phyloP scores from a whole-genome alignment of 2,329 filamentous ascomycete genomes.

The Dactylellina sp. region DNA sequence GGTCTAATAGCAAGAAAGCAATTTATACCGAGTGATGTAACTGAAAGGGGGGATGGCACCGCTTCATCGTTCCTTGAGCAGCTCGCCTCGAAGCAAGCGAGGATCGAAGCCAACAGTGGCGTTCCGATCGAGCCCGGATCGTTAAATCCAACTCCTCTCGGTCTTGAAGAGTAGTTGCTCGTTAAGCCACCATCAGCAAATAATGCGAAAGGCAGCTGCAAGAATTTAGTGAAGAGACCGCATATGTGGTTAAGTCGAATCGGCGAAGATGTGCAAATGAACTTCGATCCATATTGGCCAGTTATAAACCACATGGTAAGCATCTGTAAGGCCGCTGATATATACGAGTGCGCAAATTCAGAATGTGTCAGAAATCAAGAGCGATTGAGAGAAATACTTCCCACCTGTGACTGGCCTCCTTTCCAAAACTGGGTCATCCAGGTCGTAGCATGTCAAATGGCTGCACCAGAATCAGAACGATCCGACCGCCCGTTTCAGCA shows the following conservation, averaged over 20 bases:
- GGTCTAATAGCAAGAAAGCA: background rate
- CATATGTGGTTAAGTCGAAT: constrained; percentile 9
- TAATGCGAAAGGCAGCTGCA: background rate
- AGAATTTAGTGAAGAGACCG: constrained; percentile 7
- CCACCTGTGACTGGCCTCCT: constrained; percentile 16
- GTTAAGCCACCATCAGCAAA: background rate
- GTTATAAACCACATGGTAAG: constrained; percentile 27
- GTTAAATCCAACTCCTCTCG: background rate
- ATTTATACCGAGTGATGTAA: background rate
- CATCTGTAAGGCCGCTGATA: constrained; percentile 21
- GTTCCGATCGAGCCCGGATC: background rate
- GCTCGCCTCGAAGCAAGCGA: background rate
- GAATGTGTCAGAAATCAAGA: constrained; percentile 7
- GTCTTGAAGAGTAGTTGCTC: constrained; percentile 3
- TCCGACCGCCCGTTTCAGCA: background rate
- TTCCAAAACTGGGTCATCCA: constrained; percentile 37
- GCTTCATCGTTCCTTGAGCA: background rate
- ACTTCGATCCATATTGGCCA: constrained; percentile 18
- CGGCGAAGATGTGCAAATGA: background rate
- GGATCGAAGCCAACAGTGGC: background rate
- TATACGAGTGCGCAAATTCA: constrained; percentile 18
- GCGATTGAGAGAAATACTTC: constrained; percentile 6
- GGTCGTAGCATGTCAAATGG: constrained; percentile 16
- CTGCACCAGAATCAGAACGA: background rate
- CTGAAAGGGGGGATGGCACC: background rate